Percentiles rank a stretch among this genome's conserved stretches.
phyloP scores from a whole-genome alignment of 257 asterid species.

The Capsicum pubescens region DNA sequence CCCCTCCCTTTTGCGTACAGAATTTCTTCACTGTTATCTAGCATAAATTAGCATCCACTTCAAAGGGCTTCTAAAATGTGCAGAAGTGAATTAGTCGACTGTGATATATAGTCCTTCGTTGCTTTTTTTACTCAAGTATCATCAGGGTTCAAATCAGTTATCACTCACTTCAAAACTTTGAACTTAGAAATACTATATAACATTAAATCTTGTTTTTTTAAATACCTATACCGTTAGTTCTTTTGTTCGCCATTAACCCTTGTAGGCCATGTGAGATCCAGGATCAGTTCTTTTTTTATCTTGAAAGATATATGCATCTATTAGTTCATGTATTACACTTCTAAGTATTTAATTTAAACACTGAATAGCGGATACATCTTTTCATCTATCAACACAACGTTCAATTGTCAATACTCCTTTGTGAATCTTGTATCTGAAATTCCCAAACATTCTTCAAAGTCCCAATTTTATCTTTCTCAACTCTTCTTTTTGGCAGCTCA shows the following conservation, averaged over 20 bases:
- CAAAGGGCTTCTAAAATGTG: conserved; percentile 48
- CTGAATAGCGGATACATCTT: not conserved
- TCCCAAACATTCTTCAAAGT: not conserved
- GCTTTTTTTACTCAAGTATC: not conserved
- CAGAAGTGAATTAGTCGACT: conserved; percentile 32
- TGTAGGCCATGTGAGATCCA: not conserved
- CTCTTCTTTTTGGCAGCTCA: not conserved
- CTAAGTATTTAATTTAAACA: not conserved
- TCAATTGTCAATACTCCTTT: not conserved
- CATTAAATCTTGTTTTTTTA: not conserved
- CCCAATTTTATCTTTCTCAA: not conserved
- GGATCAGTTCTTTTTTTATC: not conserved
- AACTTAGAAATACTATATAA: not conserved
- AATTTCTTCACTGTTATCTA: not conserved
- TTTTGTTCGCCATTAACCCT: not conserved
- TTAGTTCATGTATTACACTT: not conserved
- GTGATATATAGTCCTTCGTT: not conserved
- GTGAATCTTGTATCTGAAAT: not conserved
- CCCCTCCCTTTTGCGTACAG: no score
- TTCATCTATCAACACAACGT: not conserved
- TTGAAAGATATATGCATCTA: not conserved
- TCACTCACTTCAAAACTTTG: not conserved
- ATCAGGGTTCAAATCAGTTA: conserved; percentile 1
- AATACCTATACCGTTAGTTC: not conserved
- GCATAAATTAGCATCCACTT: not conserved